Evolutionary conservation across 257 asterid genomes (phyloP).

Genomic region (Nicotiana attenuata): DNA sequence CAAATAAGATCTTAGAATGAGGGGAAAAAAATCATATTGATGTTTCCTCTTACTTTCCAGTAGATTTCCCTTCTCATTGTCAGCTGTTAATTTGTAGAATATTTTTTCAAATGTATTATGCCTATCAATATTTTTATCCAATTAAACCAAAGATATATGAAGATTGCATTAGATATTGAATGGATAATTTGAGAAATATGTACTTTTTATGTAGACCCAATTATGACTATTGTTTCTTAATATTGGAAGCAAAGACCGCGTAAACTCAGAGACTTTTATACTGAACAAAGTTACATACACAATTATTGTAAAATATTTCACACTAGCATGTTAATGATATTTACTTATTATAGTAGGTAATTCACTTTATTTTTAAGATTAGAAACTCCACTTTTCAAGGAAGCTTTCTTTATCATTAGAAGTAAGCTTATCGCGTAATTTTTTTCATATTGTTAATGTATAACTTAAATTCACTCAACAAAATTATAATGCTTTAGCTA

Average conservation of each 20-base stretch:
- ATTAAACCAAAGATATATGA: not conserved
- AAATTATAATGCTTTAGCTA: too few species aligned
- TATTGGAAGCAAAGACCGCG: not conserved
- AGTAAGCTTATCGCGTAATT: too few species aligned
- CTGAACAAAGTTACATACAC: too few species aligned
- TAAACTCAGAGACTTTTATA: not conserved
- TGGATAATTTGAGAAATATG: not conserved
- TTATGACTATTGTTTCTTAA: not conserved
- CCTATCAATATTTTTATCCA: not conserved
- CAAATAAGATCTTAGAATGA: conserved; percentile 30
- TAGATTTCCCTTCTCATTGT: not conserved
- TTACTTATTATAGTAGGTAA: too few species aligned
- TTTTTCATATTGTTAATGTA: too few species aligned
- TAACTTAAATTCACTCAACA: too few species aligned
- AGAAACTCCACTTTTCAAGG: too few species aligned
- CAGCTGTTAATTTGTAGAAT: not conserved
- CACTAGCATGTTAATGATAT: too few species aligned
- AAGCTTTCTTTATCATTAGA: too few species aligned
- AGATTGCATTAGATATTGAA: conserved; percentile 6
- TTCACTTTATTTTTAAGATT: too few species aligned
- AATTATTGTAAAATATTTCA: too few species aligned
- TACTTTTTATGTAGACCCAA: not conserved
- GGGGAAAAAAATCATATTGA: conserved; percentile 27
- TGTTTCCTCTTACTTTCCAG: conserved; percentile 26
- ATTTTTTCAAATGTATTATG: not conserved